These are phyloP conservation scores for Eucalyptus decipiens DNA, from an alignment of 345 rosid genomes.

Conservation along the genomic window DNA sequence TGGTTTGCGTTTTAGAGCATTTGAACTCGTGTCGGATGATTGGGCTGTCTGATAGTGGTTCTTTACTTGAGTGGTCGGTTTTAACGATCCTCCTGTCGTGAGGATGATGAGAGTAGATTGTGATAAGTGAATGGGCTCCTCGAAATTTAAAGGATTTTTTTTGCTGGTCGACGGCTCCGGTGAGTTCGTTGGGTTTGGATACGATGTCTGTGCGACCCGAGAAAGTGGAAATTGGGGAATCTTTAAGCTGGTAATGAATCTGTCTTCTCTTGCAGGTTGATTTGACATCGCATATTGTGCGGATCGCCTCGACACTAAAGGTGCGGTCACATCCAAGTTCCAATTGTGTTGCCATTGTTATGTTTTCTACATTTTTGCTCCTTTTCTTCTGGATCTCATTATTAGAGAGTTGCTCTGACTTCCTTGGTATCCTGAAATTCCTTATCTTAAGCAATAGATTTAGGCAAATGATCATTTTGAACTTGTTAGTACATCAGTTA, in stretches of 20 bases:
- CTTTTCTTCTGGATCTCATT: background rate
- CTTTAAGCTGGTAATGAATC: background rate
- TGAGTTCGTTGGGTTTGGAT: rapidly evolving
- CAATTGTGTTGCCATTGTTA: background rate
- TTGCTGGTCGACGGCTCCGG: rapidly evolving
- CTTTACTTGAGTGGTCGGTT: background rate
- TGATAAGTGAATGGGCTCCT: background rate
- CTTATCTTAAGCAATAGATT: background rate
- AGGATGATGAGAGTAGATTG: background rate
- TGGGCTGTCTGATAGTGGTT: background rate
- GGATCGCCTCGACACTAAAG: slow-evolving; percentile 61
- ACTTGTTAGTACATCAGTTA: background rate
- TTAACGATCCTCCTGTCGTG: background rate
- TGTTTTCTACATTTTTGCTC: background rate
- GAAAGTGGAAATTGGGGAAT: background rate
- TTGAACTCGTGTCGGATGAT: background rate
- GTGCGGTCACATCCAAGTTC: slow-evolving; percentile 9
- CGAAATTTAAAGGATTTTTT: background rate
- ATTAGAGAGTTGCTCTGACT: background rate
- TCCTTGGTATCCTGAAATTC: background rate
- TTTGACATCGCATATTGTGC: slow-evolving; percentile 73
- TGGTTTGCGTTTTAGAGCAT: background rate
- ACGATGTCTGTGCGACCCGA: background rate
- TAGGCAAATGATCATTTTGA: background rate
- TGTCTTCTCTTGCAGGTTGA: slow-evolving; percentile 46